phyloP scores from a whole-genome alignment of 192 early-diverging fungal species.

The Umbelopsis ramanniana region DNA sequence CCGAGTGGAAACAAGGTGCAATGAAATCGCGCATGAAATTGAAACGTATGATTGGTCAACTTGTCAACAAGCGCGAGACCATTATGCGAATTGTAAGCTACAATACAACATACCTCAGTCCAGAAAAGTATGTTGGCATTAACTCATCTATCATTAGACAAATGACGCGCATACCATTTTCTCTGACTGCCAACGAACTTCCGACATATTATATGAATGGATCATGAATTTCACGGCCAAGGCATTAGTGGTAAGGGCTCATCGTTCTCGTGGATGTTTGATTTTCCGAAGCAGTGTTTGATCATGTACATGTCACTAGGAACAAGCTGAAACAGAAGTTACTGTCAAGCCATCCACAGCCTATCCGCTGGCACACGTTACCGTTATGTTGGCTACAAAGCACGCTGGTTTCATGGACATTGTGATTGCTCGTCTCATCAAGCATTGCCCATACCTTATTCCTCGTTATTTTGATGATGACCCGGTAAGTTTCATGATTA shows the following conservation, averaged over 20 bases:
- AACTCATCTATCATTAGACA: slow-evolving; percentile 1
- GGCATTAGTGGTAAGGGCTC: slow-evolving; percentile 54
- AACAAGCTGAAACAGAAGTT: slow-evolving; percentile 75
- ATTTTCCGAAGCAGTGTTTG: background rate
- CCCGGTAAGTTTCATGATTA: slow-evolving; percentile 47
- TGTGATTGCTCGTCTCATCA: slow-evolving; percentile 66
- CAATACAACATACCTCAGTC: background rate
- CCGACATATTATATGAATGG: slow-evolving; percentile 45
- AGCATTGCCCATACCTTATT: slow-evolving; percentile 71
- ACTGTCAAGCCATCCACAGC: slow-evolving; percentile 60
- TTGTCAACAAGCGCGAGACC: slow-evolving; percentile 43
- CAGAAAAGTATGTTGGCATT: background rate
- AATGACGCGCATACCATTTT: slow-evolving; percentile 33
- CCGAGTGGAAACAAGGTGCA: slow-evolving; percentile 30
- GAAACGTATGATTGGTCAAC: slow-evolving; percentile 48
- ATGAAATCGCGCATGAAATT: slow-evolving; percentile 37
- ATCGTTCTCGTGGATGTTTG: background rate
- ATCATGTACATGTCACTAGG: slow-evolving; percentile 31
- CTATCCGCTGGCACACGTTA: slow-evolving; percentile 68
- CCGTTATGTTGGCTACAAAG: slow-evolving; percentile 56
- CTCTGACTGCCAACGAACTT: slow-evolving; percentile 17
- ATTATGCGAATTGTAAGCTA: slow-evolving; percentile 51
- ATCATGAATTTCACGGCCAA: slow-evolving; percentile 62
- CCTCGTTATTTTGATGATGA: slow-evolving; percentile 61
- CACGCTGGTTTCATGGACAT: slow-evolving; percentile 64